phyloP scores from a whole-genome alignment of 352 stramenopile genomes.

The Globisporangium barbulae region DNA sequence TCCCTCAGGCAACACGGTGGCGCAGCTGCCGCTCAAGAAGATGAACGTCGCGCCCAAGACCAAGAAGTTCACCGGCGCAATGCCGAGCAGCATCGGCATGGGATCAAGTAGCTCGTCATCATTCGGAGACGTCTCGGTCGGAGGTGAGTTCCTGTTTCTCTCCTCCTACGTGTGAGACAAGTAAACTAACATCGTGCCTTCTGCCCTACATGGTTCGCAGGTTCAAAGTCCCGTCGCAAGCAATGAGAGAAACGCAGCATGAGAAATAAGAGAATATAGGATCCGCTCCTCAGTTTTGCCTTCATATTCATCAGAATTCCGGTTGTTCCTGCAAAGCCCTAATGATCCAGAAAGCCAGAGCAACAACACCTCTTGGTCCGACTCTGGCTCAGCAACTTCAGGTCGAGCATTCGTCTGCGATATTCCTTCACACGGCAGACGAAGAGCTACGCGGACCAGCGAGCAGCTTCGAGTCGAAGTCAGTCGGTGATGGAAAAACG shows the following conservation, averaged over 20 bases:
- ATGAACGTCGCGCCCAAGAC: slow-evolving; percentile 13
- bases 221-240: slow-evolving; percentile 27
- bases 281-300: slow-evolving; percentile 9
- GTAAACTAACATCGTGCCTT: neutral
- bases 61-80: slow-evolving; percentile 15
- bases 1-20: neutral
- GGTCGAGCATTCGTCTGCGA: no score
- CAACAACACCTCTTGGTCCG: neutral
- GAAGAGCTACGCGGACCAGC: neutral
- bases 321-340: neutral
- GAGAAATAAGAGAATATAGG: slow-evolving; percentile 1
- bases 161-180: neutral
- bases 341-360: slow-evolving; percentile 1
- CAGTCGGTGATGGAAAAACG: neutral
- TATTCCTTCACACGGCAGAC: no score
- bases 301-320: neutral
- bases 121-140: slow-evolving; percentile 7
- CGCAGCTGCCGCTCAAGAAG: slow-evolving; percentile 31
- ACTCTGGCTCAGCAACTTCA: neutral
- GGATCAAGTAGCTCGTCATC: slow-evolving; percentile 12
- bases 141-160: neutral
- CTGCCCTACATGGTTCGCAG: slow-evolving; percentile 1
- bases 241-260: slow-evolving; percentile 11
- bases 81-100: slow-evolving; percentile 12
- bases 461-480: neutral